These are phyloP conservation scores for Penicillium coprophilum DNA, from an alignment of 495 filamentous ascomycete species.

Conservation along the genomic window DNA sequence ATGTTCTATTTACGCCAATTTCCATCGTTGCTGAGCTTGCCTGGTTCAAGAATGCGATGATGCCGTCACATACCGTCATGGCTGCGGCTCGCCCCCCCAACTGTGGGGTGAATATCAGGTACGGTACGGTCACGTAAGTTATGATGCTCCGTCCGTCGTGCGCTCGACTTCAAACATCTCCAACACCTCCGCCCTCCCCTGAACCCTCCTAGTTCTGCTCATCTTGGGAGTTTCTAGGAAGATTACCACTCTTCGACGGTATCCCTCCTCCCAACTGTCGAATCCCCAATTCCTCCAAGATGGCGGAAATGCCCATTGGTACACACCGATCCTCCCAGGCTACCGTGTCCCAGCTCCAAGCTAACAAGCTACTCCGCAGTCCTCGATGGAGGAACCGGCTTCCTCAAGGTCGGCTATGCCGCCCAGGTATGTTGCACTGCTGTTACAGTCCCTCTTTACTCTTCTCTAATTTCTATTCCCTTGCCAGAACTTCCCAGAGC, in stretches of 20 bases:
- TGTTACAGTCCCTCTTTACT: constrained; percentile 8
- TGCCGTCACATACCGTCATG: constrained; percentile 24
- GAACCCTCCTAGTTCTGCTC: constrained; percentile 25
- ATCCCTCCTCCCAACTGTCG: neutral
- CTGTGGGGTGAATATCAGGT: constrained; percentile 24
- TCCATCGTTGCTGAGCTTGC: neutral
- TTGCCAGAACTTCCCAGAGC: constrained; percentile 90
- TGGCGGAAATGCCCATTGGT: constrained; percentile 76
- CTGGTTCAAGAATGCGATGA: constrained; percentile 1
- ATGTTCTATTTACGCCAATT: neutral
- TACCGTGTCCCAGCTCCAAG: constrained; percentile 30
- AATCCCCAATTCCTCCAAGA: constrained; percentile 35
- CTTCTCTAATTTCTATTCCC: constrained; percentile 12
- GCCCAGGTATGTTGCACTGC: constrained; percentile 59
- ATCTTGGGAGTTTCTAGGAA: constrained; percentile 23
- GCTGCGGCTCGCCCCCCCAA: constrained; percentile 6
- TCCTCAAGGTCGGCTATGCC: constrained; percentile 99
- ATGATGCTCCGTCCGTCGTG: constrained; percentile 24
- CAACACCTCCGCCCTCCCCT: constrained; percentile 23
- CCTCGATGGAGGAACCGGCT: constrained; percentile 99
- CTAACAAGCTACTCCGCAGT: constrained; percentile 57
- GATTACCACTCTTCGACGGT: neutral
- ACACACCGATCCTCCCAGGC: constrained; percentile 30
- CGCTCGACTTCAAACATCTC: constrained; percentile 25
- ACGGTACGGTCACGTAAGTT: constrained; percentile 37